These are phyloP conservation scores for Pistacia integerrima DNA, from an alignment of 345 rosid genomes.

Conservation along the genomic window DNA sequence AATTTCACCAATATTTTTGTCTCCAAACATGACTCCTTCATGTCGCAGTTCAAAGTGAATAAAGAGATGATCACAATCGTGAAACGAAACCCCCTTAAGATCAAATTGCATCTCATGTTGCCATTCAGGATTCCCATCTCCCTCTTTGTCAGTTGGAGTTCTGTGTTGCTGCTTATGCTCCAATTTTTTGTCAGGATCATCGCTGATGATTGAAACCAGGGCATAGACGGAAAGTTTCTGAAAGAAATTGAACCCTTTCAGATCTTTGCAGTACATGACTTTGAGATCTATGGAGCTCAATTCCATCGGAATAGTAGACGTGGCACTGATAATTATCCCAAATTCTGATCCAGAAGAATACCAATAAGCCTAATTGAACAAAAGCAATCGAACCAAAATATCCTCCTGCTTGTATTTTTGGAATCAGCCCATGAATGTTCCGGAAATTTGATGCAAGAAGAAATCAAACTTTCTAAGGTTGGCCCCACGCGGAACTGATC, in stretches of 20 bases:
- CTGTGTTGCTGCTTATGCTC: slow-evolving; percentile 33
- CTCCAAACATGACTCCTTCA: slow-evolving; percentile 53
- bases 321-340: background rate
- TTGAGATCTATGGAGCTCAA: slow-evolving; percentile 40
- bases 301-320: slow-evolving; percentile 20
- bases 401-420: background rate
- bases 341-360: background rate
- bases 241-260: slow-evolving; percentile 57
- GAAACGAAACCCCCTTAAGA: slow-evolving; percentile 20
- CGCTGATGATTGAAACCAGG: slow-evolving; percentile 32
- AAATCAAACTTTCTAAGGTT: background rate
- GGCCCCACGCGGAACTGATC: slow-evolving; percentile 13
- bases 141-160: slow-evolving; percentile 46
- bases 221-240: slow-evolving; percentile 53
- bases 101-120: slow-evolving; percentile 44
- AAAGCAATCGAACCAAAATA: background rate
- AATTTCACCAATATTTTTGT: slow-evolving; percentile 59
- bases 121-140: slow-evolving; percentile 63
- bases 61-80: slow-evolving; percentile 31
- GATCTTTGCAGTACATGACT: slow-evolving; percentile 41
- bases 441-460: background rate
- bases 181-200: slow-evolving; percentile 33
- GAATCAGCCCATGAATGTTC: background rate
- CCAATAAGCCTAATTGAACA: background rate
- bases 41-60: slow-evolving; percentile 45